Evolutionary conservation across 1,284 basidiomycete genomes (phyloP).

Genomic region (Kalmanozyma brasiliensis): DNA sequence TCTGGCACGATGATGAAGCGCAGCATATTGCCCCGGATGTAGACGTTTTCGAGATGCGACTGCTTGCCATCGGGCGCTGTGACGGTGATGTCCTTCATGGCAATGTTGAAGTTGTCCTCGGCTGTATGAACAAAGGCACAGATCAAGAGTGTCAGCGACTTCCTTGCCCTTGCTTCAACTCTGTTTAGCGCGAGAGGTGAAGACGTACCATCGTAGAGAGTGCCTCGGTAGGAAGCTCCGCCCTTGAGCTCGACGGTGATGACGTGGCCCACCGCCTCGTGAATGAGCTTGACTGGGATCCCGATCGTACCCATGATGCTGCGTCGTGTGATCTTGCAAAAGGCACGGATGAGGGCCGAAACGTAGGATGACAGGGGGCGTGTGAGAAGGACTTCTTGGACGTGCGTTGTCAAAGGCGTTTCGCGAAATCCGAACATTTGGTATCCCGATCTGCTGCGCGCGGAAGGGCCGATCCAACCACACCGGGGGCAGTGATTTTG

Average conservation of each 20-base stretch:
- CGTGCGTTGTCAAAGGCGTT: slow-evolving; percentile 4
- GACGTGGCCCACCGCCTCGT: slow-evolving; percentile 83
- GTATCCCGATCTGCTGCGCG: slow-evolving; percentile 1
- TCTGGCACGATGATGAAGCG: slow-evolving; percentile 97
- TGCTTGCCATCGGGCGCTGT: slow-evolving; percentile 98
- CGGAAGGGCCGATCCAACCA: not conserved
- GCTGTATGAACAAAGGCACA: slow-evolving; percentile 72
- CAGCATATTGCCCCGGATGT: slow-evolving; percentile 94
- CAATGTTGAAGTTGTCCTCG: slow-evolving; percentile 98
- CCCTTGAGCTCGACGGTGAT: slow-evolving; percentile 98
- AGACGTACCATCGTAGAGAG: slow-evolving; percentile 79
- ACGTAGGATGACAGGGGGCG: not conserved
- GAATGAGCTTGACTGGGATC: slow-evolving; percentile 69
- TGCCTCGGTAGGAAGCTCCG: slow-evolving; percentile 94
- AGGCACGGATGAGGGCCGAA: not conserved
- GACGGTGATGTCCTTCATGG: slow-evolving; percentile 94
- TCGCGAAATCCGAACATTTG: slow-evolving; percentile 27
- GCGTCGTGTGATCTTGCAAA: not conserved
- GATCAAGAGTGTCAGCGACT: not conserved
- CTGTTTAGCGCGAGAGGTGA: not conserved
- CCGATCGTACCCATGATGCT: slow-evolving; percentile 63
- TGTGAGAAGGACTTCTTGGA: slow-evolving; percentile 2
- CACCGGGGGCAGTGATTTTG: not conserved
- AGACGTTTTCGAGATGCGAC: slow-evolving; percentile 98
- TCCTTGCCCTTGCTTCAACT: not conserved